Evolutionary conservation across 1,284 basidiomycete genomes (phyloP), one percentile per base, ranked within the genome.

Genomic region (Fomitopsis palustris): DNA sequence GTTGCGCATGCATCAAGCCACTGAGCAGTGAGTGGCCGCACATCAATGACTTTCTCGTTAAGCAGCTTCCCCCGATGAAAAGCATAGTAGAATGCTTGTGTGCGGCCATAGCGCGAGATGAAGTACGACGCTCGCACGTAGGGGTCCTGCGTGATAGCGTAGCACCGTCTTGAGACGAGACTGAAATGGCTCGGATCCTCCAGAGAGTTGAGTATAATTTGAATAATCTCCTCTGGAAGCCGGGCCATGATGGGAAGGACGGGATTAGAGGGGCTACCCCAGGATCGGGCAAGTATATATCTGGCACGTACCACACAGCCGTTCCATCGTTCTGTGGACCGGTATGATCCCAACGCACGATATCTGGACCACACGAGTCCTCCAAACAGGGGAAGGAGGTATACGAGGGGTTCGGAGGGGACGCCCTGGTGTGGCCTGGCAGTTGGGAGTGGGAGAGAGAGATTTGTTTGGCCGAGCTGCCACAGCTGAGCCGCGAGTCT

Each of bases 111-210:
- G 63, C 88, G 86, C 62, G 78, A 74, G 65, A 91, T 79, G 71
- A 91, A 91, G 72, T 90, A 91, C 65, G 81, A 81, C 12, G 88
- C 86, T 62, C 88, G 81, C 65, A 88, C 82, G 69, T 89, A 90
- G 54, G 87, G 81, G 72, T 88, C 87, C 71, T 80, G 80, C 12
- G 86, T 84, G 72, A 90, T 83, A n/a, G 75, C 67, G 66, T 83
- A 71, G 67, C 84, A 81, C 60, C 85, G 84, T 67, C 78, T 83
- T 31, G 81, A 86, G 56, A 80, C 72, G 59, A 80, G 77, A 8
- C 80, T 81, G 67, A 90, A 77, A 37, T 81, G 69, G 52, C 78
- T 78, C 41, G 88, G 89, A 70, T 87, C 82, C 65, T 78, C 75
- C 59, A 90, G 80, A 68, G 88, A 85, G 73, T 84, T 87, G 70